Conservation (phyloP, 345 rosid genomes). For the Salix exigua region DNA sequence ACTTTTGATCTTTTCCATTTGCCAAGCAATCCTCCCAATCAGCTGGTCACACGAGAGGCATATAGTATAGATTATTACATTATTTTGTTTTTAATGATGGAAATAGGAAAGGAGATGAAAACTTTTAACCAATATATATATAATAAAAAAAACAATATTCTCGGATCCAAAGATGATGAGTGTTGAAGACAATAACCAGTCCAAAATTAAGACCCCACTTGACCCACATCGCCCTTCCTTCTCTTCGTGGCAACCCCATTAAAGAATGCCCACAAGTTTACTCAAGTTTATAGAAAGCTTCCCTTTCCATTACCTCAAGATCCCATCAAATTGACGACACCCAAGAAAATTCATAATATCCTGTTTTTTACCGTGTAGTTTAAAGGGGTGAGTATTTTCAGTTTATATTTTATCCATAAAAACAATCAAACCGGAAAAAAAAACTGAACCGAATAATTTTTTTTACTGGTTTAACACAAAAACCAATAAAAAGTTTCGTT, state of each 20-base stretch:
- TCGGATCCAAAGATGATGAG: not conserved
- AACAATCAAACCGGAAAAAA: too few relatives aligned
- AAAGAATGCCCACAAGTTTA: constrained; percentile 41
- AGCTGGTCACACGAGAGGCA: too few relatives aligned
- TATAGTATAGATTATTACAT: too few relatives aligned
- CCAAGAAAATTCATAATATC: constrained; percentile 19
- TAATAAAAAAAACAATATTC: not conserved
- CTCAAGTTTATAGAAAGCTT: constrained; percentile 30
- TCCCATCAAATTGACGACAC: constrained; percentile 15
- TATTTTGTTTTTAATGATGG: not conserved
- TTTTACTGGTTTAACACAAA: too few relatives aligned
- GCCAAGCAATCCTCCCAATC: too few relatives aligned
- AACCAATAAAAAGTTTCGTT: too few relatives aligned
- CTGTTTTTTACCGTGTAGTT: not conserved
- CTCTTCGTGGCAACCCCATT: constrained; percentile 50
- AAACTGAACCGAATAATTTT: too few relatives aligned
- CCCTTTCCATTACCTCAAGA: constrained; percentile 4
- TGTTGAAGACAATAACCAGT: constrained; percentile 4
- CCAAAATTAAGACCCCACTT: constrained; percentile 21
- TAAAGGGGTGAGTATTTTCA: too few relatives aligned
- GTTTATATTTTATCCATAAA: too few relatives aligned
- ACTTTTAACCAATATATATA: not conserved
- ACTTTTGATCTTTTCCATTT: not conserved
- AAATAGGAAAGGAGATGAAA: not conserved
- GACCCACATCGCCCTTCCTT: constrained; percentile 38